Conservation (phyloP, 805 yeast species). For the Cyberlindnera americana region DNA sequence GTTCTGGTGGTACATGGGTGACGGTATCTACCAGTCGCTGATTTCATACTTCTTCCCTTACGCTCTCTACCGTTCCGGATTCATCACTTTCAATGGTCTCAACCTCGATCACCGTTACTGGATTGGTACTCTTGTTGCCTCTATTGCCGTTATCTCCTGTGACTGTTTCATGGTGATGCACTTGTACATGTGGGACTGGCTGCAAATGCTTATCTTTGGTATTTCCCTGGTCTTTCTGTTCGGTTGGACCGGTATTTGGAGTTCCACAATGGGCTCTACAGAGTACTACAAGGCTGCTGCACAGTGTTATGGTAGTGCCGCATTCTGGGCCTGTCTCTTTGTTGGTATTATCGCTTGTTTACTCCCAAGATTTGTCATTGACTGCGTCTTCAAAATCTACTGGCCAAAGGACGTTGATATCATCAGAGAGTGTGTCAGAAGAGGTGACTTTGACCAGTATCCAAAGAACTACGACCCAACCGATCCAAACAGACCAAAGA, state of each 20-base stretch:
- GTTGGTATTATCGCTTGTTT: slow-evolving; percentile 63
- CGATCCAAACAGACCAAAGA: slow-evolving; percentile 59
- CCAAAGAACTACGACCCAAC: slow-evolving; percentile 76
- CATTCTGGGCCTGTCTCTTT: slow-evolving; percentile 66
- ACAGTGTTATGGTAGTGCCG: slow-evolving; percentile 54
- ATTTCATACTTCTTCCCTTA: slow-evolving; percentile 74
- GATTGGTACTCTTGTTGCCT: slow-evolving; percentile 65
- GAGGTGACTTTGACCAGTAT: slow-evolving; percentile 65
- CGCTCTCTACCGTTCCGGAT: slow-evolving; percentile 41
- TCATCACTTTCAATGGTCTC: slow-evolving; percentile 51
- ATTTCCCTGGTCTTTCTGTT: slow-evolving; percentile 59
- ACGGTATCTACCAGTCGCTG: slow-evolving; percentile 72
- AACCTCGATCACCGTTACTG: slow-evolving; percentile 67
- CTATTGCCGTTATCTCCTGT: slow-evolving; percentile 65
- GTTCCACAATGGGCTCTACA: slow-evolving; percentile 46
- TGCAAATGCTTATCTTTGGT: slow-evolving; percentile 49
- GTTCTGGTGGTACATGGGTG: slow-evolving; percentile 70
- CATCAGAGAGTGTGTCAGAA: slow-evolving; percentile 62
- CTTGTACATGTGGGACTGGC: slow-evolving; percentile 82
- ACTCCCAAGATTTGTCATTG: slow-evolving; percentile 64
- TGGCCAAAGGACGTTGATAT: slow-evolving; percentile 70
- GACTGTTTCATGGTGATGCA: slow-evolving; percentile 62
- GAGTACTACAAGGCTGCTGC: slow-evolving; percentile 69
- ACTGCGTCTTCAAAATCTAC: slow-evolving; percentile 48
- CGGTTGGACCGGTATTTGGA: slow-evolving; percentile 83